Conservation (phyloP, 768 basidiomycete species). For the Termitomyces sp. region DNA sequence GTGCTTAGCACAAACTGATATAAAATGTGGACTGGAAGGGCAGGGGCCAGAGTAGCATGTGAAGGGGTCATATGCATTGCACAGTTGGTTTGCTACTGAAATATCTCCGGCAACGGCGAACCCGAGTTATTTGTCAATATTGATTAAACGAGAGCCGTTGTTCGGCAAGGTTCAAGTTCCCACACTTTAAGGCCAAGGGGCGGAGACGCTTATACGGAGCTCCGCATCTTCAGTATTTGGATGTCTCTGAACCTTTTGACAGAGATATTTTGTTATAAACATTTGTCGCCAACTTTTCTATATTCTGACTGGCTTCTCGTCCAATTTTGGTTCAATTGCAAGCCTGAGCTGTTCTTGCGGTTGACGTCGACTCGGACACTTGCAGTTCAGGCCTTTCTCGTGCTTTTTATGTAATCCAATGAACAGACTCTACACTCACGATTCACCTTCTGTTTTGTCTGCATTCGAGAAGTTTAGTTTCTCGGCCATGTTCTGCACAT, state of each 20-base stretch:
- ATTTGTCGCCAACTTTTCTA: neutral
- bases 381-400: no score
- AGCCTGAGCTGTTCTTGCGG: no score
- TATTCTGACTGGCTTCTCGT: neutral
- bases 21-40: neutral
- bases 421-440: no score
- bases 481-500: neutral
- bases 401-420: neutral
- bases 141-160: neutral
- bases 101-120: neutral
- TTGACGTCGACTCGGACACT: no score
- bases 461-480: no score
- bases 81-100: neutral
- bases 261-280: neutral
- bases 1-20: neutral
- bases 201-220: no score
- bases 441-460: no score
- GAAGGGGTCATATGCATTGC: neutral
- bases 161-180: neutral
- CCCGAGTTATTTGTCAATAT: neutral
- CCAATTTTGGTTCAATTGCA: no score
- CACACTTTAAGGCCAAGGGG: no score
- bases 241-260: neutral
- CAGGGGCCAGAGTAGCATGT: neutral
- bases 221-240: neutral